These are phyloP conservation scores for Aspergillus awamori DNA, from an alignment of 2,329 filamentous ascomycete species.

Conservation along the genomic window DNA sequence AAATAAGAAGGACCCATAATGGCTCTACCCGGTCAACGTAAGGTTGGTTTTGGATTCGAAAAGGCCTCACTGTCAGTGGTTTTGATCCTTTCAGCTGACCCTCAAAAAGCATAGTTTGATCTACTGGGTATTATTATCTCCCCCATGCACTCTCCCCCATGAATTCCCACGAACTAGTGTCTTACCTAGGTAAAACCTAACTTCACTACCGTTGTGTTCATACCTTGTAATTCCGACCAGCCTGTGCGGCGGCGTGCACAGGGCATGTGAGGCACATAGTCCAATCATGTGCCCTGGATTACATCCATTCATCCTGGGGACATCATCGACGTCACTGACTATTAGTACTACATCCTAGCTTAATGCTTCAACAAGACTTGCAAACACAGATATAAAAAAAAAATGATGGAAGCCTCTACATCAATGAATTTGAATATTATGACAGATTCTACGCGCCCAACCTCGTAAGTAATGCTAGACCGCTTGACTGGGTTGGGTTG, in stretches of 20 bases:
- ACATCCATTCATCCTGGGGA: conserved; percentile 15
- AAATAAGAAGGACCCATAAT: conserved; percentile 12
- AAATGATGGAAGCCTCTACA: background rate
- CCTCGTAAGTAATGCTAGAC: background rate
- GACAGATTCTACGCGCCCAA: background rate
- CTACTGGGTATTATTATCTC: background rate
- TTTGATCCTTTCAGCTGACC: conserved; percentile 8
- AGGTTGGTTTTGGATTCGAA: conserved; percentile 16
- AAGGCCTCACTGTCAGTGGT: conserved; percentile 18
- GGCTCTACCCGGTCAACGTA: conserved; percentile 10
- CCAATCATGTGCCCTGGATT: conserved; percentile 28
- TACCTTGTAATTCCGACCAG: conserved; percentile 4
- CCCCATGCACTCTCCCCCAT: conserved; percentile 3
- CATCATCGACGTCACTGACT: conserved; percentile 20
- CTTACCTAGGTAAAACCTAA: background rate
- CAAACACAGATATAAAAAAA: background rate
- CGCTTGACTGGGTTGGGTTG: background rate
- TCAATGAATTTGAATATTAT: background rate
- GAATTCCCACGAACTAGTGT: background rate
- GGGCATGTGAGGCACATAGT: conserved; percentile 26
- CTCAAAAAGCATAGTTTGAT: background rate
- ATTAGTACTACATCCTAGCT: background rate
- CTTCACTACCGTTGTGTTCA: background rate
- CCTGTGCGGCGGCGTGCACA: conserved; percentile 9
- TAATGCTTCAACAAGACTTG: background rate